phyloP scores from a whole-genome alignment of 805 yeast genomes.

The Cyberlindnera maritima region DNA sequence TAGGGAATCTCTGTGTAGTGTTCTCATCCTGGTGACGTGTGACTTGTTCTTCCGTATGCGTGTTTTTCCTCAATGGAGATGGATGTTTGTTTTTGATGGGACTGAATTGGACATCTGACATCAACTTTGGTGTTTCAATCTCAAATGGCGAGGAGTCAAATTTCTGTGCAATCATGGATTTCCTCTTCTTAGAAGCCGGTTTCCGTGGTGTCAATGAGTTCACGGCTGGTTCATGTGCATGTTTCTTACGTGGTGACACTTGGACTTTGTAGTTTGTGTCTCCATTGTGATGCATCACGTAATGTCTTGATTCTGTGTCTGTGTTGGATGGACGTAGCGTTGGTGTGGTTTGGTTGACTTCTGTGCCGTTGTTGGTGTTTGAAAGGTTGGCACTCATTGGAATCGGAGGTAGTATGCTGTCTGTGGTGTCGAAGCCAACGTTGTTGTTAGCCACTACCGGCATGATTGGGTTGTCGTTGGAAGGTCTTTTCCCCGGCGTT shows the following conservation, averaged over 20 bases:
- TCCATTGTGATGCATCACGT: conserved; percentile 22
- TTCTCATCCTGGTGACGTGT: conserved; percentile 10
- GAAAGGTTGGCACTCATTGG: conserved; percentile 25
- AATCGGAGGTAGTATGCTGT: conserved; percentile 26
- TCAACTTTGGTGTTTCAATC: conserved; percentile 26
- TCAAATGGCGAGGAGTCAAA: conserved; percentile 31
- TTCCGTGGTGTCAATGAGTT: conserved; percentile 24
- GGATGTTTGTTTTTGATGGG: conserved; percentile 15
- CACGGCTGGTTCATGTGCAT: conserved; percentile 16
- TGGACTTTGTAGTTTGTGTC: conserved; percentile 25
- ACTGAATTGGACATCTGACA: conserved; percentile 26
- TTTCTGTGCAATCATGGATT: conserved; percentile 24
- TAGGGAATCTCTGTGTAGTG: conserved; percentile 40
- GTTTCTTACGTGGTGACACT: conserved; percentile 25
- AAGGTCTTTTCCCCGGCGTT: neutral
- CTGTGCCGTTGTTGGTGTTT: conserved; percentile 26
- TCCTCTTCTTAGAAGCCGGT: conserved; percentile 22
- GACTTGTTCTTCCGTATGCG: neutral
- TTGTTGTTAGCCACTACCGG: conserved; percentile 19
- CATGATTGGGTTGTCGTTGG: conserved; percentile 27
- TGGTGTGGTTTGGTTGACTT: conserved; percentile 28
- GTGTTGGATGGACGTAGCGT: conserved; percentile 17
- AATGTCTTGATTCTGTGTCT: conserved; percentile 18
- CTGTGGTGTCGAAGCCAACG: conserved; percentile 28
- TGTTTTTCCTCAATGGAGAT: conserved; percentile 16